Evolutionary conservation across 2,329 filamentous ascomycete species (phyloP).

Genomic region (Meredithiella fracta): DNA sequence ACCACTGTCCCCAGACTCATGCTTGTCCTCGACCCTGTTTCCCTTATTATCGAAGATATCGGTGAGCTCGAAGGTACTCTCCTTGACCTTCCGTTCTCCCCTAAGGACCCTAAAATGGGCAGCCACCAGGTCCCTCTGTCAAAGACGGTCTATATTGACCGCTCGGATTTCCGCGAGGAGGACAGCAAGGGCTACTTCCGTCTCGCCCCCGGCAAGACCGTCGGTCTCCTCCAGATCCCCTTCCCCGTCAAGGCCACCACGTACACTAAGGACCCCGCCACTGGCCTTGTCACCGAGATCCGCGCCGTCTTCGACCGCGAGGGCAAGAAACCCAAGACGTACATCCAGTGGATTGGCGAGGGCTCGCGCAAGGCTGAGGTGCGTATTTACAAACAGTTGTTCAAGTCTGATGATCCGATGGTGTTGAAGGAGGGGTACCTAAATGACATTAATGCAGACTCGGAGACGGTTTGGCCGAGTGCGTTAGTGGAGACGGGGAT

Average conservation of each 20-base stretch:
- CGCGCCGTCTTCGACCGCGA: slow-evolving; percentile 50
- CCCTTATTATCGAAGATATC: slow-evolving; percentile 65
- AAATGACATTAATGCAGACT: slow-evolving; percentile 68
- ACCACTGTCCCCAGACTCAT: slow-evolving; percentile 74
- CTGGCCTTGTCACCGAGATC: slow-evolving; percentile 50
- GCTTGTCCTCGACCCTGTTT: slow-evolving; percentile 74
- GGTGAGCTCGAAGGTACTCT: slow-evolving; percentile 46
- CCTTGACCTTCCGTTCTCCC: slow-evolving; percentile 62
- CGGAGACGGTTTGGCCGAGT: slow-evolving; percentile 60
- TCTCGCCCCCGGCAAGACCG: slow-evolving; percentile 58
- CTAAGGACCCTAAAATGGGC: slow-evolving; percentile 57
- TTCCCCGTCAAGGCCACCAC: slow-evolving; percentile 54
- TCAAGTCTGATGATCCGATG: slow-evolving; percentile 72
- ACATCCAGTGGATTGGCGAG: slow-evolving; percentile 72
- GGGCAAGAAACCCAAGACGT: slow-evolving; percentile 58
- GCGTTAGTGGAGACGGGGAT: slow-evolving; percentile 75
- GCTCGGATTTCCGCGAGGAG: slow-evolving; percentile 60
- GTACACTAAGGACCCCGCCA: slow-evolving; percentile 49
- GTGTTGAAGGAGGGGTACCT: slow-evolving; percentile 65
- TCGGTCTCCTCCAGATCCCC: slow-evolving; percentile 57
- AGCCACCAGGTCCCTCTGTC: slow-evolving; percentile 48
- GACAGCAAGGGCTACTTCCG: slow-evolving; percentile 67
- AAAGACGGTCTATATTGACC: slow-evolving; percentile 70
- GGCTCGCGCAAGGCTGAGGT: slow-evolving; percentile 54
- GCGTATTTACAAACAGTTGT: slow-evolving; percentile 65